phyloP scores from a whole-genome alignment of 2,329 filamentous ascomycete species.

The Aureobasidium sp. region DNA sequence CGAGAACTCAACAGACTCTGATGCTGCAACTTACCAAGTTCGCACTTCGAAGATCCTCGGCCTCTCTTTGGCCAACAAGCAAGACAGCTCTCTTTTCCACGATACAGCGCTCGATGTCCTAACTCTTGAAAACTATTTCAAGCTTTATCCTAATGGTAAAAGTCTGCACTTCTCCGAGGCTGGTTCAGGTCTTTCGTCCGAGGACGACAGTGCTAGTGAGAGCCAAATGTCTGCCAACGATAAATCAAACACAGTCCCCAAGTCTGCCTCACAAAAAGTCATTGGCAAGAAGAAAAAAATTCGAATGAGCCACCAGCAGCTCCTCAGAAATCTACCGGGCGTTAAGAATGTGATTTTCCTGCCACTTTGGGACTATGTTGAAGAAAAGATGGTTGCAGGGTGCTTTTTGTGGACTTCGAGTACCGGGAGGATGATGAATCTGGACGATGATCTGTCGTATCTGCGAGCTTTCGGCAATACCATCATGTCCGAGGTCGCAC shows the following conservation, averaged over 20 bases:
- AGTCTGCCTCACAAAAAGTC: conserved; percentile 16
- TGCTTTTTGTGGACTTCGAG: conserved; percentile 36
- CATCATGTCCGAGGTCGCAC: conserved; percentile 34
- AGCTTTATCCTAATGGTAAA: conserved; percentile 23
- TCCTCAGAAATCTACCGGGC: conserved; percentile 33
- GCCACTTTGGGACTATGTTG: conserved; percentile 45
- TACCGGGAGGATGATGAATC: conserved; percentile 29
- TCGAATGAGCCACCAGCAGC: conserved; percentile 30
- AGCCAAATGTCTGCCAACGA: conserved; percentile 10
- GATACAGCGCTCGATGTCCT: conserved; percentile 2
- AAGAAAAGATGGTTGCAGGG: conserved; percentile 31
- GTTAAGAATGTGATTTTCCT: conserved; percentile 39
- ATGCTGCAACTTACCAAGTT: not conserved
- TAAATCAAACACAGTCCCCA: not conserved
- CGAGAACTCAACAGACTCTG: conserved; percentile 15
- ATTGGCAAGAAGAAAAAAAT: conserved; percentile 23
- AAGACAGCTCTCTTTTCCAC: conserved; percentile 9
- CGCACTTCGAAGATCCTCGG: conserved; percentile 7
- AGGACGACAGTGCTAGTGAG: conserved; percentile 22
- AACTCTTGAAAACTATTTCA: conserved; percentile 26
- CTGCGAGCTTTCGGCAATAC: conserved; percentile 34
- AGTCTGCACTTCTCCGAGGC: conserved; percentile 24
- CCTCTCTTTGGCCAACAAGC: conserved; percentile 12
- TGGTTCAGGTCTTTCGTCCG: conserved; percentile 21
- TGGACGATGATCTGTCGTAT: conserved; percentile 32